Percentiles rank a stretch among this genome's conserved stretches.
phyloP scores from a whole-genome alignment of 768 basidiomycete species.

The Termitomyces sp. region DNA sequence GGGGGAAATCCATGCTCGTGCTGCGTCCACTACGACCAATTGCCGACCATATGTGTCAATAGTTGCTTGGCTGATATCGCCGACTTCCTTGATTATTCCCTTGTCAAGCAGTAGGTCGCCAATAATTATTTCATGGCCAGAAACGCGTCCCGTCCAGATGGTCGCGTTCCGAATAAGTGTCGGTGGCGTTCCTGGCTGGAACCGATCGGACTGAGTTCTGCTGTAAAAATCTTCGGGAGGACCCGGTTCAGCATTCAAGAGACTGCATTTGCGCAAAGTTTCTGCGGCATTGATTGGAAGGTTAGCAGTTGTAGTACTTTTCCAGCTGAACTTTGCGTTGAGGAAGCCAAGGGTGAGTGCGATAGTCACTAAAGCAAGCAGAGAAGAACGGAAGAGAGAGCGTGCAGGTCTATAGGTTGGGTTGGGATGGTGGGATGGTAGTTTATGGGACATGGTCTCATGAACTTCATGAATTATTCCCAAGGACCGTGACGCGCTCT shows the following conservation, averaged over 20 bases:
- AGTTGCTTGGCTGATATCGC: slow-evolving; percentile 25
- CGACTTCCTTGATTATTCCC: slow-evolving; percentile 59
- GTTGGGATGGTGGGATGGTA: slow-evolving; percentile 16
- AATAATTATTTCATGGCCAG: slow-evolving; percentile 49
- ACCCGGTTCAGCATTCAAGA: slow-evolving; percentile 39
- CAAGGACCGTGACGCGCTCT: background rate
- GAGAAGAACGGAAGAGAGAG: background rate
- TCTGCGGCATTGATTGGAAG: slow-evolving; percentile 32
- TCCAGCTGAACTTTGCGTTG: slow-evolving; percentile 17
- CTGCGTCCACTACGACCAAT: slow-evolving; percentile 42
- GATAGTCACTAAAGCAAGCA: slow-evolving; percentile 5
- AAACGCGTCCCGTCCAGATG: slow-evolving; percentile 69
- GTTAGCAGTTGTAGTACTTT: slow-evolving; percentile 9
- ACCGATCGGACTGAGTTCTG: slow-evolving; percentile 52
- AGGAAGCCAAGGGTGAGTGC: slow-evolving; percentile 19
- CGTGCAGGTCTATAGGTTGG: background rate
- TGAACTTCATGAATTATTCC: background rate
- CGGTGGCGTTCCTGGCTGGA: slow-evolving; percentile 52
- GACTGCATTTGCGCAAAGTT: slow-evolving; percentile 47
- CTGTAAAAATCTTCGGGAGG: slow-evolving; percentile 36
- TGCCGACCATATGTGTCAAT: slow-evolving; percentile 13
- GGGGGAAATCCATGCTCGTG: slow-evolving; percentile 56
- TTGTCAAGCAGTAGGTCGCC: slow-evolving; percentile 59
- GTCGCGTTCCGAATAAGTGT: slow-evolving; percentile 70
- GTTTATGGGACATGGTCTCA: slow-evolving; percentile 26